Percentiles rank a stretch among this genome's conserved stretches.
Evolutionary conservation across 2,329 filamentous ascomycete genomes (phyloP).

Genomic region (Diaporthe citrichinensis): DNA sequence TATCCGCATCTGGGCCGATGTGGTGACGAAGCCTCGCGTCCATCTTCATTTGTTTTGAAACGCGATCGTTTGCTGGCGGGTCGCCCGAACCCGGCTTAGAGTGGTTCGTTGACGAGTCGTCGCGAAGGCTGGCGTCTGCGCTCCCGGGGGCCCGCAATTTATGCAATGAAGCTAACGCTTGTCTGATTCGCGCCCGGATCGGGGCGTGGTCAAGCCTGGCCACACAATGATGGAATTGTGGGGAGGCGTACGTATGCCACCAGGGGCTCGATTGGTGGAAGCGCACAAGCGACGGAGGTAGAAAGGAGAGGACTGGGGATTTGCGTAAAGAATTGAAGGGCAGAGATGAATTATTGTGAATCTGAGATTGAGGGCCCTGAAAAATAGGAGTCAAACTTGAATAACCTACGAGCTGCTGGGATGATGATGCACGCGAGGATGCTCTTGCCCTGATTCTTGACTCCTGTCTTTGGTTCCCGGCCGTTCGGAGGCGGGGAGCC

Average conservation of each 20-base stretch:
- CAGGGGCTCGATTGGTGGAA: conserved; percentile 21
- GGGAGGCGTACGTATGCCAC: conserved; percentile 26
- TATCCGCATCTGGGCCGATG: background rate
- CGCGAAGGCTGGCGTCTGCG: background rate
- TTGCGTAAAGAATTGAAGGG: conserved; percentile 13
- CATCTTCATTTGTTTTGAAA: conserved; percentile 41
- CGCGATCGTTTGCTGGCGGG: conserved; percentile 13
- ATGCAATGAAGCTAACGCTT: conserved; percentile 7
- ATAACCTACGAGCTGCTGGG: background rate
- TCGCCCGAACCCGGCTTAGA: background rate
- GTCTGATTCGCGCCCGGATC: conserved; percentile 21
- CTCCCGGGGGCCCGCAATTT: conserved; percentile 22
- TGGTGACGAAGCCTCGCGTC: conserved; percentile 34
- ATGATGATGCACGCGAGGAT: background rate
- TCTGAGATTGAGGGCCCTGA: conserved; percentile 1
- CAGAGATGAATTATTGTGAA: conserved; percentile 9
- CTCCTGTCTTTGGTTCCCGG: background rate
- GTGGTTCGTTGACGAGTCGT: conserved; percentile 23
- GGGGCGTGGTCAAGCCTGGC: background rate
- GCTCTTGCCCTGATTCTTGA: background rate
- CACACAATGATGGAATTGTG: conserved; percentile 20
- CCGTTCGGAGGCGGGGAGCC: background rate
- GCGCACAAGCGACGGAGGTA: conserved; percentile 3
- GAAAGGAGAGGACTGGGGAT: conserved; percentile 4
- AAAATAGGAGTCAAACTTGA: background rate